Evolutionary conservation across 495 filamentous ascomycete genomes (phyloP), one percentile per base, ranked within the genome.

Genomic region (Paragyromitra xinjiangensis): DNA sequence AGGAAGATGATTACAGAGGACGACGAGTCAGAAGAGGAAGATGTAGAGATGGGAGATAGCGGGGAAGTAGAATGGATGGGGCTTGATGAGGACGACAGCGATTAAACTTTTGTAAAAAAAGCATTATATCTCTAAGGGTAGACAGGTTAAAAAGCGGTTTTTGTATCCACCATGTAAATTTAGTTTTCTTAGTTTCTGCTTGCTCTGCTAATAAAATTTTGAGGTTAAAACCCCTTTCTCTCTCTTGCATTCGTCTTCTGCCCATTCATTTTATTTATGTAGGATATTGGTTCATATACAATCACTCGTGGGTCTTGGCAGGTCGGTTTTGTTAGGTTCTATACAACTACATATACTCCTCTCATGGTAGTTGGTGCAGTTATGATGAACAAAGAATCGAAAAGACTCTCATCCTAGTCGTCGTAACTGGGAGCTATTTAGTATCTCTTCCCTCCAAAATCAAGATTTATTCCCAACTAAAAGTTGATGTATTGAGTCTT

Each of bases 31-130:
- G 69, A 68, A 11, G 63, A 68, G 29, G 53, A 26, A n/a, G 77
- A 80, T 64, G 77, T 69, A 29, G 58, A 79, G 42, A 80, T 80
- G 78, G 78, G 55, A 9, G 37, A 63, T 29, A 53, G 56, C 16
- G 64, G n/a, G 4, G 78, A 75, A 64, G 78, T 37, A 11, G 78
- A 80, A 75, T 79, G 78, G 78, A 58, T 68, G 3, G 78, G 77
- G 39, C 42, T 80, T 62, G 40, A 48, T 40, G 65, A 45, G 26
- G 61, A 40, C 6, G 29, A 58, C 9, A 56, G 66, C 4, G 61
- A 79, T 71, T 79, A 64, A 77, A 48, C 37, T 24, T 19, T 19
- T 56, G 64, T 51, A 26, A 50, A 24, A 63, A 22, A 34, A 34
- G 29, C 12, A 71, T 44, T 6, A 72, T 59, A 50, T 68, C 64